Conservation (phyloP, 2,329 filamentous ascomycete species). For the Colletotrichum lupini region DNA sequence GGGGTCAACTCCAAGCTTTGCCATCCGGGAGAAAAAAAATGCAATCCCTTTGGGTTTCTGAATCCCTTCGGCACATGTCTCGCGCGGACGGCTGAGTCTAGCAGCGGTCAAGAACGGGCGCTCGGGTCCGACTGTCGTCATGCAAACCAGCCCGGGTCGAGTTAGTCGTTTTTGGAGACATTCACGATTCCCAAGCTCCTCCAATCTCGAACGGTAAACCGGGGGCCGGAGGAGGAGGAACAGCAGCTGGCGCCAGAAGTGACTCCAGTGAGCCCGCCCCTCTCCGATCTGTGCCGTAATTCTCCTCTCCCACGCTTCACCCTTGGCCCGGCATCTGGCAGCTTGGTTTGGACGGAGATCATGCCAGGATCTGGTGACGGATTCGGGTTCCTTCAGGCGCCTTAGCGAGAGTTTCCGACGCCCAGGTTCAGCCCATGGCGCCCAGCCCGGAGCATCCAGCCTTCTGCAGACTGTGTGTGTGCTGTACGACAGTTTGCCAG, state of each 20-base stretch:
- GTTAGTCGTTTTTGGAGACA: not conserved
- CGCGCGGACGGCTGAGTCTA: not conserved
- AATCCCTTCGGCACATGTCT: not conserved
- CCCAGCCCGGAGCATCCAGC: not conserved
- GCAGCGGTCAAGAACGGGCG: not conserved
- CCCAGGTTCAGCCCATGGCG: slow-evolving; percentile 30
- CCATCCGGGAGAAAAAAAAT: not conserved
- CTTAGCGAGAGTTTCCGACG: slow-evolving; percentile 33
- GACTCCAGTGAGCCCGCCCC: slow-evolving; percentile 5
- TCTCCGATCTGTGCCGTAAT: slow-evolving; percentile 32
- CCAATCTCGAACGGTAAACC: not conserved
- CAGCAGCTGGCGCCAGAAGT: not conserved
- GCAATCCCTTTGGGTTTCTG: not conserved
- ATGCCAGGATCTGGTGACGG: slow-evolving; percentile 35
- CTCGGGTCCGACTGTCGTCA: slow-evolving; percentile 14
- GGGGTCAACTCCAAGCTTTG: not conserved
- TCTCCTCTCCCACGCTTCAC: slow-evolving; percentile 12
- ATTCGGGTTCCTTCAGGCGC: slow-evolving; percentile 27
- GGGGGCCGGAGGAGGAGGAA: not conserved
- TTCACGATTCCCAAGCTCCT: not conserved
- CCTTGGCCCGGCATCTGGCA: slow-evolving; percentile 30
- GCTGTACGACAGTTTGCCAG: not conserved
- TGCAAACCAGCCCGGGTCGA: not conserved
- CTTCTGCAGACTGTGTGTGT: not conserved
- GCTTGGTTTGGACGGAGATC: slow-evolving; percentile 29